Percentiles rank a stretch among this genome's conserved stretches.
These are phyloP conservation scores for Phialophora tarda DNA, from an alignment of 2,329 filamentous ascomycete species.

Conservation along the genomic window DNA sequence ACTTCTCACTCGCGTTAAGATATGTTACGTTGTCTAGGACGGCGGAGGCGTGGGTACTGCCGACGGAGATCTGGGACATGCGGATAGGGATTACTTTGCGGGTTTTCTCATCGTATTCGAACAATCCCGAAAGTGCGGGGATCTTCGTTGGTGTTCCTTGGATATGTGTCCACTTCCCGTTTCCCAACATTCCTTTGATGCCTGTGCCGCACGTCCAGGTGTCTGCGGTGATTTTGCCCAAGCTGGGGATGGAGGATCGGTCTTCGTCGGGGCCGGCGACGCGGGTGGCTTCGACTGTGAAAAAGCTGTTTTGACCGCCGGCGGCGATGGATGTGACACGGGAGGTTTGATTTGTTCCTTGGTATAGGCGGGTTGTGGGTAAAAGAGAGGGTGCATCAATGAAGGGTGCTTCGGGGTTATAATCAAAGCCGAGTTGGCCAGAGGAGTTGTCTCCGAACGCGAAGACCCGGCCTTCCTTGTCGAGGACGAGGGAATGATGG, in stretches of 20 bases:
- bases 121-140: constrained; percentile 79
- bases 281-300: constrained; percentile 77
- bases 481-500: constrained; percentile 80
- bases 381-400: constrained; percentile 74
- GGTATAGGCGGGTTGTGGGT: constrained; percentile 74
- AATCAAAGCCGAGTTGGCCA: constrained; percentile 88
- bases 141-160: constrained; percentile 79
- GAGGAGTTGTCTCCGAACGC: constrained; percentile 88
- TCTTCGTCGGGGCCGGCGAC: constrained; percentile 57
- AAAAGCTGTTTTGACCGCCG: constrained; percentile 85
- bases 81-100: constrained; percentile 77
- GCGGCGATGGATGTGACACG: constrained; percentile 79
- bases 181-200: constrained; percentile 81
- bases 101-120: constrained; percentile 80
- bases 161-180: constrained; percentile 86
- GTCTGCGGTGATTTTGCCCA: constrained; percentile 70
- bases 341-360: constrained; percentile 65
- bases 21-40: constrained; percentile 81
- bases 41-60: constrained; percentile 79
- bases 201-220: constrained; percentile 88
- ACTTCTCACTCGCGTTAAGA: constrained; percentile 59
- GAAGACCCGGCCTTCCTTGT: constrained; percentile 77
- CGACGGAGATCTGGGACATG: constrained; percentile 73
- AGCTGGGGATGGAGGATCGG: constrained; percentile 47
- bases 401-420: constrained; percentile 64